Evolutionary conservation across 495 filamentous ascomycete genomes (phyloP).

Genomic region (Lasiosphaeris hirsuta): DNA sequence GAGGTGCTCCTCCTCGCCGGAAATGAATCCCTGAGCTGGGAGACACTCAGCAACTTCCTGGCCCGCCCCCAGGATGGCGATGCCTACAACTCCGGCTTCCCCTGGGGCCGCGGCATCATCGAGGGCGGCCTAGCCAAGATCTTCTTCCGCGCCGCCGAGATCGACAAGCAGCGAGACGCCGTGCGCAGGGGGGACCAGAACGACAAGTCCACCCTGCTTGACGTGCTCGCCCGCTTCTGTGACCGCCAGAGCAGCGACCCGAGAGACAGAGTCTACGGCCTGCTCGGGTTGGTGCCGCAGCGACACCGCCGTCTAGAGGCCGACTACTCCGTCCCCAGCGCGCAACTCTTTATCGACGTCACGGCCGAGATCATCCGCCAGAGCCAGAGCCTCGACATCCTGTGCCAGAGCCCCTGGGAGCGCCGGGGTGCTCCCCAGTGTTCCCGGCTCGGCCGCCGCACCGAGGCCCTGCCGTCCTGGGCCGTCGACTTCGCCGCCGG

Average conservation of each 20-base stretch:
- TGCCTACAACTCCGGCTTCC: slow-evolving; percentile 10
- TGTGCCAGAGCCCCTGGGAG: slow-evolving; percentile 20
- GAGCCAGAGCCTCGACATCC: slow-evolving; percentile 15
- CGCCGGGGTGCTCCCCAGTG: not conserved
- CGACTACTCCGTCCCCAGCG: slow-evolving; percentile 5
- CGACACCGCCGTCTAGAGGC: not conserved
- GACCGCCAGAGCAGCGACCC: slow-evolving; percentile 7
- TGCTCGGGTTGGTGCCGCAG: slow-evolving; percentile 11
- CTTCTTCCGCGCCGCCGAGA: slow-evolving; percentile 1
- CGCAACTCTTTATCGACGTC: slow-evolving; percentile 7
- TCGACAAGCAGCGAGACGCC: slow-evolving; percentile 15
- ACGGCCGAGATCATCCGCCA: slow-evolving; percentile 10
- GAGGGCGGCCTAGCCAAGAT: not conserved
- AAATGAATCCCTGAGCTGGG: slow-evolving; percentile 10
- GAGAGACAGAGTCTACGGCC: slow-evolving; percentile 14
- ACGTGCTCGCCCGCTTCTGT: slow-evolving; percentile 18
- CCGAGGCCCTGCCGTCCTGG: slow-evolving; percentile 3
- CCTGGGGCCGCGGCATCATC: slow-evolving; percentile 1
- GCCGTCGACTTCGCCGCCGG: slow-evolving; percentile 6
- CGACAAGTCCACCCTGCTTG: slow-evolving; percentile 12
- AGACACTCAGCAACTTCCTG: slow-evolving; percentile 8
- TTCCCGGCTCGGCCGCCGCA: not conserved
- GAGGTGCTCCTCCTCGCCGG: slow-evolving; percentile 4
- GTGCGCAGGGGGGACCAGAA: not conserved
- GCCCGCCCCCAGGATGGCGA: slow-evolving; percentile 9